A percentile compares a stretch with the other conserved stretches of the same genome.
phyloP scores from a whole-genome alignment of 495 filamentous ascomycete genomes.

The Talaromyces proteolyticus region DNA sequence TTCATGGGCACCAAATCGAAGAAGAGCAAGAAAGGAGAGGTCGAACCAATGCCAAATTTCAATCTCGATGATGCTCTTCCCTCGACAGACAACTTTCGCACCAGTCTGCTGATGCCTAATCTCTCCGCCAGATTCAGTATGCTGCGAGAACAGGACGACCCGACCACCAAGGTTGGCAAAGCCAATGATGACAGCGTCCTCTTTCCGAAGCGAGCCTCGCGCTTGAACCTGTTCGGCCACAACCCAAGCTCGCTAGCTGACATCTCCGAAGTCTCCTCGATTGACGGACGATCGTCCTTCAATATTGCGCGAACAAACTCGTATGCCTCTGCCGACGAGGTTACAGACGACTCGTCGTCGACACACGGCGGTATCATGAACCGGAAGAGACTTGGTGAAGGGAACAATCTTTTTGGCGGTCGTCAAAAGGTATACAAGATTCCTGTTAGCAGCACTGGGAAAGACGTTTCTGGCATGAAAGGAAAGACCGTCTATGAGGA shows the following conservation, averaged over 20 bases:
- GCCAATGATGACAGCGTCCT: conserved; percentile 92
- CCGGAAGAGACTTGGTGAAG: conserved; percentile 76
- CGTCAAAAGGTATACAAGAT: conserved; percentile 96
- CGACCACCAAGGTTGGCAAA: conserved; percentile 79
- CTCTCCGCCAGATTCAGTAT: conserved; percentile 95
- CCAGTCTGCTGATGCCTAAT: conserved; percentile 91
- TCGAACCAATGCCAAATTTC: conserved; percentile 56
- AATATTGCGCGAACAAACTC: conserved; percentile 44
- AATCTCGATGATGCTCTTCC: conserved; percentile 73
- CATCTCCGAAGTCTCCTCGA: conserved; percentile 84
- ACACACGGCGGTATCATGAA: conserved; percentile 71
- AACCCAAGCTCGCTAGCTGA: conserved; percentile 58
- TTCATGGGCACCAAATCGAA: conserved; percentile 37
- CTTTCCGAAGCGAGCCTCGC: conserved; percentile 72
- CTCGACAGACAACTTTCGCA: conserved; percentile 86
- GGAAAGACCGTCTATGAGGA: conserved; percentile 78
- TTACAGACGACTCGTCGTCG: conserved; percentile 62
- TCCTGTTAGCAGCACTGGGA: conserved; percentile 43
- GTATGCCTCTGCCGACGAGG: conserved; percentile 51
- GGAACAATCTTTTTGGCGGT: conserved; percentile 92
- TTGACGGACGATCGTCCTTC: conserved; percentile 60
- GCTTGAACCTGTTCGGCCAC: conserved; percentile 51
- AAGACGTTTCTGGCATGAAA: conserved; percentile 43
- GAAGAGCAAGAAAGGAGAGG: conserved; percentile 52
- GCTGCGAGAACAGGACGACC: conserved; percentile 89